A percentile compares a stretch with the other conserved stretches of the same genome.
These are phyloP conservation scores for Apiospora phragmitis DNA, from an alignment of 2,329 filamentous ascomycete species.

Conservation along the genomic window DNA sequence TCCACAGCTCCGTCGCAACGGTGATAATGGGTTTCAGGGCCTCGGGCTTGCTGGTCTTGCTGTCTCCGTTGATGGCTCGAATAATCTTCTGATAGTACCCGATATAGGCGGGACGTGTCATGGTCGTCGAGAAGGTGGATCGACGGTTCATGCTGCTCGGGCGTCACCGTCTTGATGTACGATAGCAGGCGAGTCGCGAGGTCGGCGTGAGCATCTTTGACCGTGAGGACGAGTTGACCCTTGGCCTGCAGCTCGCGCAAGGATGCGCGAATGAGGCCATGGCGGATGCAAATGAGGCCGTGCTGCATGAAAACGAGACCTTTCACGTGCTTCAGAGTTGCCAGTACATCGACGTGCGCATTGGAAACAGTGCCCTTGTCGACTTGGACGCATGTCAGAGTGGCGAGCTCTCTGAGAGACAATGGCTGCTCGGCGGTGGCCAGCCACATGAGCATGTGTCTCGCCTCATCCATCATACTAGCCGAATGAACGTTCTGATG, in stretches of 20 bases:
- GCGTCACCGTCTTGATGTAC: constrained; percentile 33
- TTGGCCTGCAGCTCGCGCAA: constrained; percentile 32
- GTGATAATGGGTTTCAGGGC: constrained; percentile 38
- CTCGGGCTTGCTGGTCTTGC: constrained; percentile 33
- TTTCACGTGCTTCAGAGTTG: constrained; percentile 30
- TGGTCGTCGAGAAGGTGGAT: constrained; percentile 27
- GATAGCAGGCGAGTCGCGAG: constrained; percentile 32
- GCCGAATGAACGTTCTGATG: constrained; percentile 25
- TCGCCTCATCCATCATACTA: constrained; percentile 30
- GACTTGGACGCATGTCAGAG: constrained; percentile 30
- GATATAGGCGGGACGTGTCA: constrained; percentile 32
- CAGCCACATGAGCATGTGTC: constrained; percentile 37
- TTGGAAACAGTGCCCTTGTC: constrained; percentile 32
- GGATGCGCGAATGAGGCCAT: constrained; percentile 32
- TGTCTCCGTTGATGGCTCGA: constrained; percentile 37
- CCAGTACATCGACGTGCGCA: constrained; percentile 23
- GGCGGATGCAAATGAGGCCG: constrained; percentile 35
- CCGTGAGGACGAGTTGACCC: constrained; percentile 29
- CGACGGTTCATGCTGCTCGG: constrained; percentile 33
- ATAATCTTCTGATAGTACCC: constrained; percentile 38
- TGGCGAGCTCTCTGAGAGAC: constrained; percentile 30
- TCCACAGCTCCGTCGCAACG: constrained; percentile 38
- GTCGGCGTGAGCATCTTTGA: constrained; percentile 36
- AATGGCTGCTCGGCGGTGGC: constrained; percentile 37
- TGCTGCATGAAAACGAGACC: constrained; percentile 36